These are phyloP conservation scores for Lolium multiflorum DNA, from an alignment of 176 grass and related monocot species.

Conservation along the genomic window DNA sequence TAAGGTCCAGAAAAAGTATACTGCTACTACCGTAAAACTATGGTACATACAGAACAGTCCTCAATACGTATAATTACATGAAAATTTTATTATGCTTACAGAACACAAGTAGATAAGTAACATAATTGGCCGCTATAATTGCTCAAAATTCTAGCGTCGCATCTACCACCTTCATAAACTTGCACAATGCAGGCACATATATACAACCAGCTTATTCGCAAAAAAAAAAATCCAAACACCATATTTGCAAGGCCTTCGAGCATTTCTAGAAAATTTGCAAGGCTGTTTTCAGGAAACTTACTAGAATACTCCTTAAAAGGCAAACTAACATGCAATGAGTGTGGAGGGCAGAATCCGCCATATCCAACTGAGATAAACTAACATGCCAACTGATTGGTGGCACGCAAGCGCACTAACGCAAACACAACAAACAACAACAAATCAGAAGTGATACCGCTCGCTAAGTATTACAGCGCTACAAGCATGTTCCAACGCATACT, in stretches of 20 bases:
- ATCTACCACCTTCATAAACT: constrained; percentile 25
- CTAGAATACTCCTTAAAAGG: not conserved
- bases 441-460: not conserved
- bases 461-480: not conserved
- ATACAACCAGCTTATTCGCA: not conserved
- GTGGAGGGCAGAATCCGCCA: not conserved
- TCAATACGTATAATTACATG: not conserved
- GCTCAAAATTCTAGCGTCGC: not conserved
- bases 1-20: constrained; percentile 26
- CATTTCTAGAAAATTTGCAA: not conserved
- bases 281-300: not conserved
- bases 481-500: not conserved
- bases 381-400: not conserved
- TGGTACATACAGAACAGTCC: not conserved
- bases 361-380: too few species aligned
- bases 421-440: not conserved
- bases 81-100: not conserved
- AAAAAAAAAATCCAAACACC: not conserved
- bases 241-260: not conserved
- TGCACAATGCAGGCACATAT: constrained; percentile 21
- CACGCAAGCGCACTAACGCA: not conserved
- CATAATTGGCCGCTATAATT: not conserved
- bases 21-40: constrained; percentile 18
- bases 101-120: not conserved
- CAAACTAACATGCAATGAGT: not conserved